A percentile compares a stretch with the other conserved stretches of the same genome.
Evolutionary conservation across 2,329 filamentous ascomycete species (phyloP).

Genomic region (Fusarium tricinctum): DNA sequence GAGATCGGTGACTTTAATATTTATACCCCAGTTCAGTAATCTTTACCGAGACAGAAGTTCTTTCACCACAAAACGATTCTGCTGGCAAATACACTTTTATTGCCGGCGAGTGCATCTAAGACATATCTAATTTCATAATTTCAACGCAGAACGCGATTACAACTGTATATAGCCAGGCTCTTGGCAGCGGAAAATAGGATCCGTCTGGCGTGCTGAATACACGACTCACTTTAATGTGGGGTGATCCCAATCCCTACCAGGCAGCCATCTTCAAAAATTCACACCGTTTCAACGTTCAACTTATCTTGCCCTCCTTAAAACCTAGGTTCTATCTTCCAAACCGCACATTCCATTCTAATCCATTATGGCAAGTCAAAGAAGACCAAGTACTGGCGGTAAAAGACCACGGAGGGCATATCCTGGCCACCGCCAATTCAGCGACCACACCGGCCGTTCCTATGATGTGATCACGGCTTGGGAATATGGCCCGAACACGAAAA

Average conservation of each 20-base stretch:
- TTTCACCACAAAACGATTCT: neutral
- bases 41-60: neutral
- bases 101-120: too few relatives aligned
- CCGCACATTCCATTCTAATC: neutral
- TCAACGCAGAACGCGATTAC: too few relatives aligned
- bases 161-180: neutral
- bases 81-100: neutral
- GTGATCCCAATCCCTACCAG: neutral
- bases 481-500: neutral
- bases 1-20: too few relatives aligned
- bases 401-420: neutral
- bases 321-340: neutral
- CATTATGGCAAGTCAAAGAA: neutral
- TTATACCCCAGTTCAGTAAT: neutral
- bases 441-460: slow-evolving; percentile 21
- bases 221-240: neutral
- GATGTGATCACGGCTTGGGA: neutral
- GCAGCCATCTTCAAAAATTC: neutral
- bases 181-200: neutral
- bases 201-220: neutral
- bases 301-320: neutral
- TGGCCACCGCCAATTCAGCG: slow-evolving; percentile 54
- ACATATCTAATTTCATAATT: too few relatives aligned
- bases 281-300: neutral
- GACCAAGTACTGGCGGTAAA: neutral